phyloP scores from a whole-genome alignment of 306 rosid species.

The Gleditsia sinensis region DNA sequence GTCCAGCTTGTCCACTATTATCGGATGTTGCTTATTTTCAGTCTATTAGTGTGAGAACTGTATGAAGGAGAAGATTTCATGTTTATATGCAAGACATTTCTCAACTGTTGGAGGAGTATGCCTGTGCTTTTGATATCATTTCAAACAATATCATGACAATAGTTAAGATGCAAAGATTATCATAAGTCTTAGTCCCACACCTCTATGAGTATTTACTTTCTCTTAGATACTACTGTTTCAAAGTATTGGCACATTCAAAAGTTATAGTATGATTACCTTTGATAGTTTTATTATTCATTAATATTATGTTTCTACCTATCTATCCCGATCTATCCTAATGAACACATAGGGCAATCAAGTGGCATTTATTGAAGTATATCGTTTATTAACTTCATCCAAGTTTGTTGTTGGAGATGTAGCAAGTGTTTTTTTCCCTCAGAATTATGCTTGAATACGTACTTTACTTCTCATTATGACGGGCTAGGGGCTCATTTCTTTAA shows the following conservation, averaged over 20 bases:
- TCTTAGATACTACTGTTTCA: neutral
- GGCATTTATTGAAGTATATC: neutral
- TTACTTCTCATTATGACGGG: neutral
- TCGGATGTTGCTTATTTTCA: neutral
- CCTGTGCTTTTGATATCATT: neutral
- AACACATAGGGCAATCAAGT: too few species aligned
- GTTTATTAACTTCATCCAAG: neutral
- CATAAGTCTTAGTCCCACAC: neutral
- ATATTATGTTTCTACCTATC: neutral
- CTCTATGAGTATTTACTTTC: neutral
- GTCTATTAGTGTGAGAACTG: neutral
- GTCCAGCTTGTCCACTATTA: too few species aligned
- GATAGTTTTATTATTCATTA: neutral
- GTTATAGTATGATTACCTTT: neutral
- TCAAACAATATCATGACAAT: neutral
- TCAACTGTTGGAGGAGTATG: too few species aligned
- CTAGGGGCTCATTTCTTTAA: slow-evolving; percentile 2
- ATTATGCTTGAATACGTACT: neutral
- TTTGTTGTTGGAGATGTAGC: neutral
- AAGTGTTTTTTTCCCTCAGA: neutral
- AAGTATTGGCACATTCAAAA: neutral
- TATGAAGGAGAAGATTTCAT: neutral
- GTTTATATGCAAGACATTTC: too few species aligned
- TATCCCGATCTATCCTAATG: too few species aligned
- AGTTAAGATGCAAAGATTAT: neutral